These are phyloP conservation scores for Agrostemma githago DNA, from an alignment of 148 eudicot genomes.

Conservation along the genomic window DNA sequence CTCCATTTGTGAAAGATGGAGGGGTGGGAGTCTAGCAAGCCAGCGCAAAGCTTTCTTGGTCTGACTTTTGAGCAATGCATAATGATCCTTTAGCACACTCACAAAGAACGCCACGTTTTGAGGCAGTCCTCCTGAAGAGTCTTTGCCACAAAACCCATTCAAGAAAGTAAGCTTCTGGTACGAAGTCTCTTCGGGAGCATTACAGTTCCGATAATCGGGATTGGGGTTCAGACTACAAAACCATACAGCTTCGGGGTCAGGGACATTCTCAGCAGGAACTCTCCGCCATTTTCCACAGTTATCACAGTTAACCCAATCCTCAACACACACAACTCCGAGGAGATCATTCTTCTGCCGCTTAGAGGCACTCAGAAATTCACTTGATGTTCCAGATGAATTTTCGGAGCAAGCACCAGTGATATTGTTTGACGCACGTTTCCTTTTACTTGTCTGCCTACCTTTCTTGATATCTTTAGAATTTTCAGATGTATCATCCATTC, in stretches of 20 bases:
- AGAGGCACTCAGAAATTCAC: constrained; percentile 17
- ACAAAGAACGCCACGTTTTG: constrained; percentile 78
- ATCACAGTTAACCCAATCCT: constrained; percentile 93
- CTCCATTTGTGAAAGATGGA: constrained; percentile 67
- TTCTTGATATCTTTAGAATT: constrained; percentile 24
- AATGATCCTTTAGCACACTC: constrained; percentile 69
- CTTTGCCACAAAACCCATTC: constrained; percentile 73
- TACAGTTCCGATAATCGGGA: constrained; percentile 55
- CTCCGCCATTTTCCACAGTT: constrained; percentile 89
- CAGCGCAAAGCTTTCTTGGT: constrained; percentile 77
- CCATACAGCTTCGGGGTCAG: constrained; percentile 58
- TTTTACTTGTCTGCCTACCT: constrained; percentile 29
- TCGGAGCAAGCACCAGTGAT: constrained; percentile 14
- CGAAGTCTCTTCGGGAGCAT: constrained; percentile 68
- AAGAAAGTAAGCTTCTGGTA: constrained; percentile 49
- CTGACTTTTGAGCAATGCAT: constrained; percentile 45
- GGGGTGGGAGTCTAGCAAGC: constrained; percentile 74
- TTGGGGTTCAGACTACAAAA: constrained; percentile 93
- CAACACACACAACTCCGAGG: constrained; percentile 31
- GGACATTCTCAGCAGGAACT: constrained; percentile 37
- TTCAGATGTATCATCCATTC: constrained; percentile 35
- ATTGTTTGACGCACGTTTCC: constrained; percentile 38
- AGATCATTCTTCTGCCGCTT: constrained; percentile 39
- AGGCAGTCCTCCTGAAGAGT: constrained; percentile 58
- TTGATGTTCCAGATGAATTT: constrained; percentile 24